These are phyloP conservation scores for Talaromyces verruculosus DNA, from an alignment of 2,329 filamentous ascomycete species.

Conservation along the genomic window DNA sequence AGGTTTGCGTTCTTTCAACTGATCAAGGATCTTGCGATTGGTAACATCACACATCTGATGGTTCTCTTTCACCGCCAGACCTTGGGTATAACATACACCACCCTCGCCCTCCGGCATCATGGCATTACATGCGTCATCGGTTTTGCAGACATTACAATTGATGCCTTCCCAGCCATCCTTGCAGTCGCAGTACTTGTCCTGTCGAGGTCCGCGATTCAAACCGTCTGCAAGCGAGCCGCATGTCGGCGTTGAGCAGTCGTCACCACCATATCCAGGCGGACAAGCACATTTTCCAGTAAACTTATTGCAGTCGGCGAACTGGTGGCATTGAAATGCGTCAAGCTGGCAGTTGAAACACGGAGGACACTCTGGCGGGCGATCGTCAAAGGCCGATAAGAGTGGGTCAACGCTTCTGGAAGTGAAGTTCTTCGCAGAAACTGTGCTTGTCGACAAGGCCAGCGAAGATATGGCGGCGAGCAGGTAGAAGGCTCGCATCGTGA, in stretches of 20 bases:
- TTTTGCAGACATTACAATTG: slow-evolving; percentile 95
- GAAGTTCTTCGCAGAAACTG: slow-evolving; percentile 49
- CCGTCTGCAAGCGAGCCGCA: slow-evolving; percentile 87
- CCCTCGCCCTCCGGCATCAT: slow-evolving; percentile 80
- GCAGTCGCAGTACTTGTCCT: slow-evolving; percentile 73
- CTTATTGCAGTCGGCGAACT: slow-evolving; percentile 85
- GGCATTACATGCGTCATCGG: slow-evolving; percentile 78
- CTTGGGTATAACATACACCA: slow-evolving; percentile 88
- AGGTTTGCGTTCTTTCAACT: slow-evolving; percentile 79
- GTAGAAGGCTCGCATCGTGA: slow-evolving; percentile 18
- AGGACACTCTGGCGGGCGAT: slow-evolving; percentile 58
- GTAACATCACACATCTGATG: slow-evolving; percentile 98
- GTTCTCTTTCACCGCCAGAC: slow-evolving; percentile 88
- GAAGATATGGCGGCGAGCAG: slow-evolving; percentile 10
- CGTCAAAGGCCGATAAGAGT: slow-evolving; percentile 69
- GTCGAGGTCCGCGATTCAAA: slow-evolving; percentile 71
- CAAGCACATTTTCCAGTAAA: slow-evolving; percentile 92
- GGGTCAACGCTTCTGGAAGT: slow-evolving; percentile 62
- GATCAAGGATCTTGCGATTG: slow-evolving; percentile 86
- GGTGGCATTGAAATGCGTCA: slow-evolving; percentile 84
- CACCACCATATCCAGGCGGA: slow-evolving; percentile 86
- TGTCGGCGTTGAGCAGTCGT: slow-evolving; percentile 88
- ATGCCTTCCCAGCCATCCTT: slow-evolving; percentile 93
- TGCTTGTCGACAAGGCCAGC: slow-evolving; percentile 28
- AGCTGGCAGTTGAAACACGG: slow-evolving; percentile 95